Conservation (phyloP, 2,329 filamentous ascomycete genomes). For the Trichoderma atroviride region DNA sequence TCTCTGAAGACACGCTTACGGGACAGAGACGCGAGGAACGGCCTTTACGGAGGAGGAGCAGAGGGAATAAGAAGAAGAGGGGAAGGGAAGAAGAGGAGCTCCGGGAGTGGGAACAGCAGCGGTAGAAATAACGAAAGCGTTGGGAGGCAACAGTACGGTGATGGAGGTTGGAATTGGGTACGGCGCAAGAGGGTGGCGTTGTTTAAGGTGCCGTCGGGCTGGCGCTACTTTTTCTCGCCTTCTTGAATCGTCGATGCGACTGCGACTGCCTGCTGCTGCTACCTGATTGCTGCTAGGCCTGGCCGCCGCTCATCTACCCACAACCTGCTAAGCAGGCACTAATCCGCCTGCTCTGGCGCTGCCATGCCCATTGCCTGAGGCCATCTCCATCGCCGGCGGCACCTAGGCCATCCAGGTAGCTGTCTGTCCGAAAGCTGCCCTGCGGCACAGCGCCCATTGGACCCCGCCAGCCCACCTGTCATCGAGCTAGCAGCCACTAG, state of each 20-base stretch:
- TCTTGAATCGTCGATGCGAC: background rate
- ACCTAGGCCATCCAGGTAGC: background rate
- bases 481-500: background rate
- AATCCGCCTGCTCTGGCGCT: background rate
- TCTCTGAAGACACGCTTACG: constrained; percentile 2
- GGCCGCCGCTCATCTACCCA: background rate
- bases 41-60: constrained; percentile 25
- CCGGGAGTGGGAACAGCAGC: constrained; percentile 1
- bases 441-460: background rate
- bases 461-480: background rate
- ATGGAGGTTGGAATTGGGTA: constrained; percentile 26
- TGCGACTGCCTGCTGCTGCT: background rate
- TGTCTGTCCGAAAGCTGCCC: background rate
- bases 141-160: constrained; percentile 18
- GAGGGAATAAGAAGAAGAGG: constrained; percentile 10
- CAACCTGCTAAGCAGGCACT: background rate
- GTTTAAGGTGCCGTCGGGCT: constrained; percentile 12
- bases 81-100: background rate
- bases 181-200: constrained; percentile 13
- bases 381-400: background rate
- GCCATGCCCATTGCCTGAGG: background rate
- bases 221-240: background rate
- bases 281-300: background rate
- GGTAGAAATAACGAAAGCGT: constrained; percentile 22
- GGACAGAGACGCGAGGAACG: constrained; percentile 13